A percentile compares a stretch with the other conserved stretches of the same genome.
These are phyloP conservation scores for Aspergillus sp. DNA, from an alignment of 2,329 filamentous ascomycete species.

Conservation along the genomic window DNA sequence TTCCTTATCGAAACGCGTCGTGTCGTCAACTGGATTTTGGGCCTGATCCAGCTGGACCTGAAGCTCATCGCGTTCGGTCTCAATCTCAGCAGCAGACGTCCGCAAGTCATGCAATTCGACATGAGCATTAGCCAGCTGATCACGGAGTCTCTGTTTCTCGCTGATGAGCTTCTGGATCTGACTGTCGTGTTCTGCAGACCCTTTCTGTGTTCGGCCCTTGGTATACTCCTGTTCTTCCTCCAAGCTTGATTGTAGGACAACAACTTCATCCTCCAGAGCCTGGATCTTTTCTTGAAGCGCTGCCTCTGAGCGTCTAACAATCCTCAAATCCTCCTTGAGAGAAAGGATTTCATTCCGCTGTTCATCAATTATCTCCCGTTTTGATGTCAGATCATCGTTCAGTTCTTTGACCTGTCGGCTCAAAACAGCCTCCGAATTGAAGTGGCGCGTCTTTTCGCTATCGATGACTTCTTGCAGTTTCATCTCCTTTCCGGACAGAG, in stretches of 20 bases:
- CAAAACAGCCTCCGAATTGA: constrained; percentile 69
- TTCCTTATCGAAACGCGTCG: constrained; percentile 66
- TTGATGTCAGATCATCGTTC: constrained; percentile 68
- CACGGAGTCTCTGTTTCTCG: constrained; percentile 66
- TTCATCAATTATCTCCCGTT: constrained; percentile 65
- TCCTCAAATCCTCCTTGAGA: constrained; percentile 69
- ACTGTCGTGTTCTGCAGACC: constrained; percentile 59
- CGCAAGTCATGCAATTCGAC: constrained; percentile 62
- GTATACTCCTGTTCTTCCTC: constrained; percentile 66
- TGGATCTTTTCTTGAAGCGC: constrained; percentile 66
- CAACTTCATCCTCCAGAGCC: constrained; percentile 73
- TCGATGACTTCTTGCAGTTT: constrained; percentile 68
- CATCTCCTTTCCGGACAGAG: constrained; percentile 66
- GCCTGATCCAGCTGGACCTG: constrained; percentile 60
- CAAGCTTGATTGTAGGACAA: constrained; percentile 66
- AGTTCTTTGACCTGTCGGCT: constrained; percentile 73
- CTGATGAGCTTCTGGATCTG: constrained; percentile 59
- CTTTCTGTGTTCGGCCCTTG: constrained; percentile 58
- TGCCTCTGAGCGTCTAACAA: constrained; percentile 65
- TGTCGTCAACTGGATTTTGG: constrained; percentile 59
- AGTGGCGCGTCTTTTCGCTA: constrained; percentile 71
- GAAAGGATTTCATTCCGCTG: constrained; percentile 66
- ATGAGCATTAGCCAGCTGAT: constrained; percentile 61
- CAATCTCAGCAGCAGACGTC: constrained; percentile 57
- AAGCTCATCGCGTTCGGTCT: constrained; percentile 68